phyloP scores from a whole-genome alignment of 2,329 filamentous ascomycete genomes.

The Epichloe elymi region DNA sequence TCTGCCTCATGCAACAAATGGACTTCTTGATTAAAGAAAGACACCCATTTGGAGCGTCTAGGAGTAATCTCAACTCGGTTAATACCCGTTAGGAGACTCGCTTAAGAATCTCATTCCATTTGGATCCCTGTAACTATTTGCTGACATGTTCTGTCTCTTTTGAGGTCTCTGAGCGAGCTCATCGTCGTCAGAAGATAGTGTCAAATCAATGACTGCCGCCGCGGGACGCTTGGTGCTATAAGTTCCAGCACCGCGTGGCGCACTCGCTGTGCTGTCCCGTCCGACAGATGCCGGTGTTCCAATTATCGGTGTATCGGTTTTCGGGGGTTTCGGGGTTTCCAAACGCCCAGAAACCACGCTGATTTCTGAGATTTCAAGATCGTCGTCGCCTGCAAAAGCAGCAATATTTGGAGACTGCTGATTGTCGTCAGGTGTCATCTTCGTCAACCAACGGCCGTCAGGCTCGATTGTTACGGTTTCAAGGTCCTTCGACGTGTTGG shows the following conservation, averaged over 20 bases:
- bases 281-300: constrained; percentile 26
- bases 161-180: constrained; percentile 29
- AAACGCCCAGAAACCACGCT: constrained; percentile 21
- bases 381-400: constrained; percentile 32
- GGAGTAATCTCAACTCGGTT: not conserved
- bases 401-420: constrained; percentile 15
- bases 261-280: constrained; percentile 21
- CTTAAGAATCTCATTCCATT: constrained; percentile 10
- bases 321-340: constrained; percentile 19
- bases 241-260: constrained; percentile 21
- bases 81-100: constrained; percentile 12
- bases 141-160: constrained; percentile 31
- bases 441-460: constrained; percentile 58
- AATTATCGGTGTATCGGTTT: constrained; percentile 20
- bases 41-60: not conserved
- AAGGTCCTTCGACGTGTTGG: constrained; percentile 52
- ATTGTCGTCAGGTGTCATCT: constrained; percentile 20
- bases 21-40: not conserved
- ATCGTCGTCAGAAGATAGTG: constrained; percentile 42
- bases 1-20: not conserved
- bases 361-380: constrained; percentile 34
- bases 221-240: constrained; percentile 34
- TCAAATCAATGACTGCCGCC: constrained; percentile 46
- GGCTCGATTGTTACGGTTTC: constrained; percentile 89
- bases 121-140: constrained; percentile 12